A percentile compares a stretch with the other conserved stretches of the same genome.
Evolutionary conservation across 2,329 filamentous ascomycete genomes (phyloP).

Genomic region (Epichloe amarillans): DNA sequence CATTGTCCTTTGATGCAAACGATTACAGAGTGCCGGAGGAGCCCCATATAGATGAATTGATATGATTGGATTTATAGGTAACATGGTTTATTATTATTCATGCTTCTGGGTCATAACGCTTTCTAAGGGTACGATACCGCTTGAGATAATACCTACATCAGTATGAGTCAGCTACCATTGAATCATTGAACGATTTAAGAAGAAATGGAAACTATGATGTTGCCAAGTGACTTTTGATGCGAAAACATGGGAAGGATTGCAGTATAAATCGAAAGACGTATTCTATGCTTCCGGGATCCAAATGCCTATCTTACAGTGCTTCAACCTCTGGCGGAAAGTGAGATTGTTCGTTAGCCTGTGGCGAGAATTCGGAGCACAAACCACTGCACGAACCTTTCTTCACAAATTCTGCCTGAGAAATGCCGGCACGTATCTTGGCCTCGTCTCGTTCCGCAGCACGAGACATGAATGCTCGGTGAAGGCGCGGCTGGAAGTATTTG

Average conservation of each 20-base stretch:
- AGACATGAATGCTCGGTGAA: slow-evolving; percentile 75
- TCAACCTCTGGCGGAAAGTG: slow-evolving; percentile 57
- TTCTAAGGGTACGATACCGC: slow-evolving; percentile 71
- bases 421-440: slow-evolving; percentile 59
- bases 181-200: neutral
- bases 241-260: too few relatives aligned
- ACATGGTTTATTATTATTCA: slow-evolving; percentile 7
- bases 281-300: neutral
- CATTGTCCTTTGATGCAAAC: neutral
- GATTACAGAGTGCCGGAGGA: neutral
- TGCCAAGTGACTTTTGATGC: neutral
- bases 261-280: neutral
- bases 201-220: neutral
- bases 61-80: neutral
- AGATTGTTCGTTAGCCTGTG: neutral
- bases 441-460: slow-evolving; percentile 60
- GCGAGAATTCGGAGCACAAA: neutral
- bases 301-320: slow-evolving; percentile 54
- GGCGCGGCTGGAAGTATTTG: slow-evolving; percentile 62
- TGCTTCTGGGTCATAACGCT: slow-evolving; percentile 52
- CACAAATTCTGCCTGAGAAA: slow-evolving; percentile 72
- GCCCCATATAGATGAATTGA: neutral
- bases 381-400: slow-evolving; percentile 57
- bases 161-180: neutral
- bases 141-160: slow-evolving; percentile 71